Evolutionary conservation across 371 early-diverging fungal species (phyloP), one percentile per base, ranked within the genome.

Genomic region (Mortierella sp.): DNA sequence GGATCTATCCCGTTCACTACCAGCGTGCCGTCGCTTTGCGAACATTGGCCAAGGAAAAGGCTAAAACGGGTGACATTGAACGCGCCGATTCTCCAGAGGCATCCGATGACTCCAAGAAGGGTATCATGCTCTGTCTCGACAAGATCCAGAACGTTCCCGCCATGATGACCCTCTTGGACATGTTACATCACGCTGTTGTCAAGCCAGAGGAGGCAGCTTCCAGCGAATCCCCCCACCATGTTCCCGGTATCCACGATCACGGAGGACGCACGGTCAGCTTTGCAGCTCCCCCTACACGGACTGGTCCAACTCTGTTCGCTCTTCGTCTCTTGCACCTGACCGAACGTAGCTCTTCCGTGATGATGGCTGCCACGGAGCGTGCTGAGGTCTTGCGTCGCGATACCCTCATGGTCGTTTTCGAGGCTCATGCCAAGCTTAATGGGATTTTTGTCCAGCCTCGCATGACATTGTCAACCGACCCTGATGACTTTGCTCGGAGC

Each of bases 381-480:
- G 81, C 79, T 16, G 81, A 86, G 43, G 90, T 90, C 7, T 62
- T 89, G 23, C 80, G 83, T 2, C 73, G 83, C 7, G 95, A 95
- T 54, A 88, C 94, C 2, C 82, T 93, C 7, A 79, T 95, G 67
- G 86, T 85, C n/a, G 91, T 93, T 42, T 85, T 95, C 67, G 83
- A 91, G 14, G 90, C 95, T 0, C 94, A 93, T 80, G 89, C 89
- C n/a, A 86, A 83, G n/a, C 82, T 94, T 23, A 88, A 88, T 62
- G 80, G 86, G 6, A 82, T 94, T 50, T 67, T 72, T 0, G 73
- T 87, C 30, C 62, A 81, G 7, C 70, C 84, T 14, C 64, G 70
- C 7, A 70, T 89, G 66, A 58, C 71, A 13, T 55, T 85, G 24
- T 71, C 80, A 9, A 79, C 83, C 13, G 76, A 76, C 45, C 76